phyloP scores from a whole-genome alignment of 805 yeast genomes.

The Spathaspora girioi region DNA sequence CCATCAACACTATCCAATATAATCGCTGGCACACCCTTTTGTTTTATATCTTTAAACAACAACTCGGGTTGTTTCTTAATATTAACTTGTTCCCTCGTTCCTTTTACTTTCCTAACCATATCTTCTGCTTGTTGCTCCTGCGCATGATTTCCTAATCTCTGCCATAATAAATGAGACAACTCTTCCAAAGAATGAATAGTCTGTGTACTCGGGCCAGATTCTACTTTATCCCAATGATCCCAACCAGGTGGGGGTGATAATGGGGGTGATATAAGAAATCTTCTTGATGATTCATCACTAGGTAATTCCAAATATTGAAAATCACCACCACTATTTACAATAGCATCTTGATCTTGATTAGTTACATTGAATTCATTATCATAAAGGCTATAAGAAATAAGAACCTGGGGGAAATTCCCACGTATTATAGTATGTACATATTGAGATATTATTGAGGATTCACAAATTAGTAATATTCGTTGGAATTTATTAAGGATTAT shows the following conservation, averaged over 20 bases:
- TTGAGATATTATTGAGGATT: constrained; percentile 6
- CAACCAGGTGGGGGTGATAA: constrained; percentile 42
- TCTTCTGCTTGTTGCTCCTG: constrained; percentile 9
- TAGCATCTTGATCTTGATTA: neutral
- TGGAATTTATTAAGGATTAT: constrained; percentile 30
- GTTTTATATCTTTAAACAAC: constrained; percentile 32
- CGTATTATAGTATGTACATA: neutral
- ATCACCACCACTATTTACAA: constrained; percentile 1
- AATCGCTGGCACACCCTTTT: constrained; percentile 37
- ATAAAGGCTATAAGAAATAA: constrained; percentile 28
- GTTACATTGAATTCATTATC: constrained; percentile 21
- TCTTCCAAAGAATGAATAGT: constrained; percentile 36
- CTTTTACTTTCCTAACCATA: neutral
- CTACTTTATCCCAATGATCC: constrained; percentile 39
- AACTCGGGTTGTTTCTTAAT: constrained; percentile 30
- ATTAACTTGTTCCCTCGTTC: constrained; percentile 7
- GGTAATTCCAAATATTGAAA: constrained; percentile 37
- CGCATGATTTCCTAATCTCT: constrained; percentile 34
- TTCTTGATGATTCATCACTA: constrained; percentile 30
- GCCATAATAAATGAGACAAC: constrained; percentile 42
- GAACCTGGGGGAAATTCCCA: constrained; percentile 6
- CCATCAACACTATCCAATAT: constrained; percentile 24
- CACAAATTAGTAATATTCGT: constrained; percentile 33
- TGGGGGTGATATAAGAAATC: constrained; percentile 45
- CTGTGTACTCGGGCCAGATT: constrained; percentile 38